Evolutionary conservation across 345 rosid species (phyloP), one percentile per base, ranked within the genome.

Genomic region (Brassica nigra): DNA sequence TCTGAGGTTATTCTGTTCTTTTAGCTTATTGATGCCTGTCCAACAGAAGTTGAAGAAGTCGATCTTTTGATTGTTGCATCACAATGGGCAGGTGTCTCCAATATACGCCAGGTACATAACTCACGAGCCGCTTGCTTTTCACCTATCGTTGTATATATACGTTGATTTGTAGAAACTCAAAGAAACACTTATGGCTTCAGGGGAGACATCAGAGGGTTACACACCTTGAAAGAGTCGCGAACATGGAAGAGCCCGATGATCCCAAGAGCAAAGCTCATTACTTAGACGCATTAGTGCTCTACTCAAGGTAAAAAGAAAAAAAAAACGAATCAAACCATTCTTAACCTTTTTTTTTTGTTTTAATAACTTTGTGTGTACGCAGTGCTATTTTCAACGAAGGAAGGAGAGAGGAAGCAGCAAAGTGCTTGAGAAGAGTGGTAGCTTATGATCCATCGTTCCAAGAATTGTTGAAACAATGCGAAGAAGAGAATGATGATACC

Each of bases 41-140:
- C 88, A 39, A 80, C 85, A 54, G 87, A 76, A 67, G 84, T 73
- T 0, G 92, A 88, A 69, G 82, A 91, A 76, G 68, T 87, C 9
- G 89, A 90, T 86, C 91, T 84, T 71, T 85, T 91, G 18, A 89
- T 95, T 77, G 81, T 88, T 59, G 88, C 97, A 65, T 95, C 93
- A 27, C 91, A 87, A 62, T 90, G 90, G 90, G 95, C 99, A 54
- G 99, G 97, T 57, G 76, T 86, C 55, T 90, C 90, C 78, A 86
- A 74, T 81, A 79, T 87, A 37, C 83, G 82, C 62, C 97, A 89
- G 97, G 99, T 92, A 37, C 15, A 2, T 29, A n/a, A 34, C 52
- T 69, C 29, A 54, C 34, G 20, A 14, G 49, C 9, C 7, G 2
- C 39, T 28, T 80, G 16, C 23, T 55, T 37, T 7, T n/a, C 20